A percentile compares a stretch with the other conserved stretches of the same genome.
Conservation (phyloP, 805 yeast species). For the Komagataella pastoris region DNA sequence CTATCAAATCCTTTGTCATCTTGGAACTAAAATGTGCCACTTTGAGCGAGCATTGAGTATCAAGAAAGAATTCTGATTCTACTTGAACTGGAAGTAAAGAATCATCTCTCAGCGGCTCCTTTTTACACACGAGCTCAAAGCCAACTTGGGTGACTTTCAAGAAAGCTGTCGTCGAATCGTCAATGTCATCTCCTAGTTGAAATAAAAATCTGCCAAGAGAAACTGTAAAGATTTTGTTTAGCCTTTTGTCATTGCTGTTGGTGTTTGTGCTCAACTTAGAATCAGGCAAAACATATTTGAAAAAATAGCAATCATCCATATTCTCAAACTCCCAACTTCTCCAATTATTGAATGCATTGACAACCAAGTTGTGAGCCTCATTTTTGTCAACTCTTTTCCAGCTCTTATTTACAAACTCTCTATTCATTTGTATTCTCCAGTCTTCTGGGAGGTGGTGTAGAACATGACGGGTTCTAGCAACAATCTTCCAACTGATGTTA, state of each 20-base stretch:
- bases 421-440: conserved; percentile 26
- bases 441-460: conserved; percentile 38
- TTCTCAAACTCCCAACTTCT: conserved; percentile 82
- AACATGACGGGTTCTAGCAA: conserved; percentile 69
- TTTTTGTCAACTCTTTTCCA: conserved; percentile 32
- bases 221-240: conserved; percentile 9
- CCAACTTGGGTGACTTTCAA: background rate
- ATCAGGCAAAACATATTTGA: conserved; percentile 29
- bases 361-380: conserved; percentile 37
- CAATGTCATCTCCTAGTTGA: conserved; percentile 6
- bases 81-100: background rate
- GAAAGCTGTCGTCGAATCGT: background rate
- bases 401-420: conserved; percentile 15
- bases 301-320: conserved; percentile 41
- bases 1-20: background rate
- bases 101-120: background rate
- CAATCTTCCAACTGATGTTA: conserved; percentile 78
- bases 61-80: background rate
- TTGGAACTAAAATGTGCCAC: background rate
- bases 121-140: background rate
- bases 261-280: background rate
- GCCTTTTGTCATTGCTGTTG: background rate
- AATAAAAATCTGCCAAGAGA: conserved; percentile 18
- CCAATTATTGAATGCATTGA: conserved; percentile 60
- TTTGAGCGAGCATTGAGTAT: background rate